Base-by-base conservation (phyloP, 257 asterid species). In the Nicotiana noctiflora region DNA sequence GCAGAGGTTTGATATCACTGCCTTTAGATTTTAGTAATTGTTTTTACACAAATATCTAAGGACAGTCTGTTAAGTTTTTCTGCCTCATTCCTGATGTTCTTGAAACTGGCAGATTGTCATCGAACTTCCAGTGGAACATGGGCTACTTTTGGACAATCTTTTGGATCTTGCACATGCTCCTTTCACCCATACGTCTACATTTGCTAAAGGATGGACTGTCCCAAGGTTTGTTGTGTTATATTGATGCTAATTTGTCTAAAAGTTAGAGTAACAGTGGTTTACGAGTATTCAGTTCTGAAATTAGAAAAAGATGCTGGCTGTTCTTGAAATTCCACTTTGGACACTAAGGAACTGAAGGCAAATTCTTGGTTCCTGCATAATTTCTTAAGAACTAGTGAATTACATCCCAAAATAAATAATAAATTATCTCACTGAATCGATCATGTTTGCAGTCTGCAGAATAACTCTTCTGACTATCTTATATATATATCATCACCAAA, bases 91-190 rank as follows among this genome's bases (percentile, higher is more conserved):
- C 79, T 75, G 68, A 44, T 79, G 34, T 72, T 51, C 14, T 76
- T 79, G 23, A 64, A 29, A 84, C 52, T 77, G 56, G 66, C 96
- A 95, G 99, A 91, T 95, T 72, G 97, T 93, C 37, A 91, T 92
- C 92, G 99, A 95, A 81, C 98, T 95, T 81, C 99, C 98, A 0
- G 97, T 95, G 51, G 99, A 95, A 83, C 98, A 95, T 75, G 99
- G 99, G 56, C 86, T 95, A 25, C 92, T 95, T 19, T 84, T 95
- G 37, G 99, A 95, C 93, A 95, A 95, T 87, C 96, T 95, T 82
- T 87, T 95, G 90, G 99, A 95, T 89, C 95, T 95, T 77, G 98
- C 99, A 80, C 99, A 95, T 84, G 99, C 99, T 59, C 99, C 98
- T 74, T 95, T 95, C 84, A 93, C 97, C 8, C 99, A 95, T 82